Conservation (phyloP, 2,329 filamentous ascomycete genomes). For the Colletotrichum tabaci region DNA sequence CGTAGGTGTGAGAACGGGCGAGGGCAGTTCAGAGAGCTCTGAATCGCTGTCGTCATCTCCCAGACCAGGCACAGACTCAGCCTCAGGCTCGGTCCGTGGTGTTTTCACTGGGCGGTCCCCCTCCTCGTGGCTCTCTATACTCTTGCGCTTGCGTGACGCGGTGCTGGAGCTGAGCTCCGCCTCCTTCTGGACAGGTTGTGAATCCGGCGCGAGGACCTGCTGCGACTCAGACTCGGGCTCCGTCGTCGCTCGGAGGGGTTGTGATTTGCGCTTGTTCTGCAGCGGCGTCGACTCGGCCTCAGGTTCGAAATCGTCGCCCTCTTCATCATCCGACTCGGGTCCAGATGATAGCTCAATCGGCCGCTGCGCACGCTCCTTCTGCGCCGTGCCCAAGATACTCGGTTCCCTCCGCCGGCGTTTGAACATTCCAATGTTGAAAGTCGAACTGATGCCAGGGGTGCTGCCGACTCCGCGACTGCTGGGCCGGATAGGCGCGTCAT, state of each 20-base stretch:
- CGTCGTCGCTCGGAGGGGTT: constrained; percentile 43
- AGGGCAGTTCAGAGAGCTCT: constrained; percentile 54
- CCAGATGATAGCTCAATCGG: constrained; percentile 44
- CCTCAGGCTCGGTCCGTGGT: constrained; percentile 48
- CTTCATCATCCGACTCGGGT: constrained; percentile 45
- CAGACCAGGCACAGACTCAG: constrained; percentile 45
- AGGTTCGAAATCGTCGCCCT: constrained; percentile 64
- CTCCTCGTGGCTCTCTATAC: constrained; percentile 59
- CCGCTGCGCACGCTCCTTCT: constrained; percentile 54
- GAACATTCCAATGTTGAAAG: constrained; percentile 71
- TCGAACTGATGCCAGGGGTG: constrained; percentile 64
- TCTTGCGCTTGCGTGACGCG: constrained; percentile 71
- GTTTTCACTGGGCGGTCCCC: constrained; percentile 56
- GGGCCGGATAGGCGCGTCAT: constrained; percentile 67
- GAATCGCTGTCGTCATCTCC: constrained; percentile 48
- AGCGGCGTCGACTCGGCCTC: constrained; percentile 80
- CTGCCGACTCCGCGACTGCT: constrained; percentile 65
- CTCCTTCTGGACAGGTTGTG: constrained; percentile 45
- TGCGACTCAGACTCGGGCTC: constrained; percentile 38
- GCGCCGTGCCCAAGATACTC: constrained; percentile 71
- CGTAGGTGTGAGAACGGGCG: constrained; percentile 50
- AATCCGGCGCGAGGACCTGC: constrained; percentile 46
- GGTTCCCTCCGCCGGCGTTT: constrained; percentile 71
- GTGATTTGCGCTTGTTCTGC: constrained; percentile 61
- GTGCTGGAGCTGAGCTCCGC: constrained; percentile 49